Evolutionary conservation across 1,139 yeast species (phyloP).

Genomic region (Debaryomyces udenii): DNA sequence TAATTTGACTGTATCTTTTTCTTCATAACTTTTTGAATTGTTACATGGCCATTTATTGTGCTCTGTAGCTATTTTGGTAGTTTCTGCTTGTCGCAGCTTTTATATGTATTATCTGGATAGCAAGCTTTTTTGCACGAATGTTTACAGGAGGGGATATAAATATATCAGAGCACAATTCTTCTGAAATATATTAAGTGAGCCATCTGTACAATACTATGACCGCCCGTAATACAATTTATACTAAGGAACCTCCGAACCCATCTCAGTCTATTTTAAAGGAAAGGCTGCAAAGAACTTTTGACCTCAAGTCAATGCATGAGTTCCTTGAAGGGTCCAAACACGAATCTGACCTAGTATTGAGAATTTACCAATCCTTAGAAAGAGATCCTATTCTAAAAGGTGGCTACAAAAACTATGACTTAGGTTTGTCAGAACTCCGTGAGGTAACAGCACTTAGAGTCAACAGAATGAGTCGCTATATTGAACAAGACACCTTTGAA

Average conservation of each 20-base stretch:
- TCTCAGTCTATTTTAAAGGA: conserved; percentile 34
- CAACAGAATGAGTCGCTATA: conserved; percentile 39
- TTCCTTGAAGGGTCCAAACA: conserved; percentile 45
- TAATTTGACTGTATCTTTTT: no score
- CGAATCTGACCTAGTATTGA: conserved; percentile 32
- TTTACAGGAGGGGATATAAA: conserved; percentile 7
- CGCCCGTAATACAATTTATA: no score
- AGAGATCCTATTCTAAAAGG: conserved; percentile 46
- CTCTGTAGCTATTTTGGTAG: no score
- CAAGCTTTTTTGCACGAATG: no score
- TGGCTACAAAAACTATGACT: conserved; percentile 39
- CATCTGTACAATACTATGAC: no score
- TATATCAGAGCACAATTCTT: no score
- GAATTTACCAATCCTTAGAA: conserved; percentile 42
- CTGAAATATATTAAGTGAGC: no score
- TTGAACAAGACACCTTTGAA: conserved; percentile 39
- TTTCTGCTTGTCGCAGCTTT: no score
- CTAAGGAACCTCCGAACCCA: no score
- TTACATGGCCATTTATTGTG: no score
- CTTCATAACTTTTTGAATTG: no score
- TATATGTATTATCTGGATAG: no score
- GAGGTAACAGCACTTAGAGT: conserved; percentile 41
- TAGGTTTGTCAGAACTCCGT: conserved; percentile 38
- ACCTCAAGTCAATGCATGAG: conserved; percentile 39
- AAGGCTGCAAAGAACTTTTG: conserved; percentile 32